Evolutionary conservation across 2,329 filamentous ascomycete genomes (phyloP).

Genomic region (Amauroascus niger): DNA sequence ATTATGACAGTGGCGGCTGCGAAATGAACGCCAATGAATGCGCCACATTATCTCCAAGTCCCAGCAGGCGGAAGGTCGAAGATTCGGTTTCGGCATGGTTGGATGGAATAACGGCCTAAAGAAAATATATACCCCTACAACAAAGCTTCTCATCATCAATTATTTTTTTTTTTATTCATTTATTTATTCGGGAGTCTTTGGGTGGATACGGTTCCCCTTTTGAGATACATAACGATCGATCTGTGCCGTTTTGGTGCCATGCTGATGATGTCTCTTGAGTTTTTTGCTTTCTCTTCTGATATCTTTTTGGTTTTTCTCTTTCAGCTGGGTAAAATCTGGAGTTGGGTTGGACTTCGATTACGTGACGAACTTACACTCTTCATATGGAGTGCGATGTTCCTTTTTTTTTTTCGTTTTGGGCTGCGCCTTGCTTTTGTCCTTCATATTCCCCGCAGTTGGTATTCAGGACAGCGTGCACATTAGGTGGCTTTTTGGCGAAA

Average conservation of each 20-base stretch:
- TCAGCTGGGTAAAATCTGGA: not conserved
- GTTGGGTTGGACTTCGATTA: not conserved
- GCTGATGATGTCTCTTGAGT: not conserved
- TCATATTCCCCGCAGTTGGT: constrained; percentile 2
- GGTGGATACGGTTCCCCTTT: not conserved
- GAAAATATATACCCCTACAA: no score
- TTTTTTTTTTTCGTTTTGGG: not conserved
- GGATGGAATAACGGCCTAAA: not conserved
- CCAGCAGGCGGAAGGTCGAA: constrained; percentile 2
- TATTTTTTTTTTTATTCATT: not conserved
- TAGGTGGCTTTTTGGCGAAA: not conserved
- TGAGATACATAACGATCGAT: not conserved
- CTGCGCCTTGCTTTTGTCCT: not conserved
- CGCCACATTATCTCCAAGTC: not conserved
- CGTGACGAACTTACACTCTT: not conserved
- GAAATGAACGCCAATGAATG: not conserved
- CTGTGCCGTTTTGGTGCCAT: not conserved
- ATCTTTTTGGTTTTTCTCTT: not conserved
- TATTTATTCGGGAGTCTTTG: not conserved
- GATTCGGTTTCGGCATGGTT: not conserved
- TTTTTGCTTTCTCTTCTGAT: not conserved
- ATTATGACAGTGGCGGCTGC: not conserved
- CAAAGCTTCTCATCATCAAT: no score
- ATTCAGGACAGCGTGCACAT: not conserved
- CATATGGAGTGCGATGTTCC: not conserved